Base-by-base conservation (phyloP, 176 grass and related monocot genomes). In the Pontederia paniculata region DNA sequence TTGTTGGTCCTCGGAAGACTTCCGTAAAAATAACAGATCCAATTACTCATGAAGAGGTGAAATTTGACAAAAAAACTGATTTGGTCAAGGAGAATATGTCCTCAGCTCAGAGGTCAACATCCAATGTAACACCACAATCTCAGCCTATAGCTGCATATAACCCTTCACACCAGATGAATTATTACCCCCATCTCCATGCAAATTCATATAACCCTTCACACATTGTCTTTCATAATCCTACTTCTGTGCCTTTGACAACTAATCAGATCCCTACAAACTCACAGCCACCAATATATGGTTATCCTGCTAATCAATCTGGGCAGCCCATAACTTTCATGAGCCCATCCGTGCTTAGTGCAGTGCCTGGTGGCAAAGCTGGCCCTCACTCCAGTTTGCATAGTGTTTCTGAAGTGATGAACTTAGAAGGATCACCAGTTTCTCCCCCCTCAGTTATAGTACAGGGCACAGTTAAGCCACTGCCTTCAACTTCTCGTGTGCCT, bases 1-100 rank as follows among this genome's bases (percentile, higher is more conserved):
- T 37, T 37, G 16, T 10, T 73, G 59, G 54, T 75, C 61, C 57
- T 44, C 71, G 79, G 6, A 88, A 84, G 67, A 75, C 70, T 28
- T 55, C 67, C 63, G 52, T 94, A 62, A 81, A 88, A 61, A 94
- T 94, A 55, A 94, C 84, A 15, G 84, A 94, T 58, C 89, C 89
- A 23, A 83, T 84, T 1, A 94, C 89, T 41, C 84, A 84, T 52
- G 89, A 94, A 78, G 89, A 94, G 46, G 52, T 94, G 59, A 88
- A 71, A 65, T 52, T 94, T 37, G 75, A 84, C 56, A 88, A 80
- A 49, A 58, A 54, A 44, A 70, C 54, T 37, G 54, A 50, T 37
- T 16, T 17, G n/a, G 21, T 21, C 45, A 23, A 23, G 31, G 67
- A 70, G 17, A 23, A 9, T 64, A 57, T 63, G 66, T 52, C 65